Evolutionary conservation across 805 yeast genomes (phyloP).

Genomic region (Ogataea kodamae): DNA sequence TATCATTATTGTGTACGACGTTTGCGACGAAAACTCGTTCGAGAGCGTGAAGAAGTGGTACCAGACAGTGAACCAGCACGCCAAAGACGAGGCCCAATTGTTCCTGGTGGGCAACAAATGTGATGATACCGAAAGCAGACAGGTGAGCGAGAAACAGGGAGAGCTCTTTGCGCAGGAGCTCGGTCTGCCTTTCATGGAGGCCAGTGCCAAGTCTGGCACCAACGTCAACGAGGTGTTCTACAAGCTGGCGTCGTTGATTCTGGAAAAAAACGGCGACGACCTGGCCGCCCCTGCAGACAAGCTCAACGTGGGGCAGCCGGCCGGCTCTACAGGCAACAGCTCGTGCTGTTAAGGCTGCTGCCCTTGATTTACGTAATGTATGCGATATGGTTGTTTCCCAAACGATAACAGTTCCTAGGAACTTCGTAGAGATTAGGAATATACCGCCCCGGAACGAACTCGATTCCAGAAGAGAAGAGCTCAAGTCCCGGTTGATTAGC

Average conservation of each 20-base stretch:
- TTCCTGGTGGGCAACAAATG: constrained; percentile 94
- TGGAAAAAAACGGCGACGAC: constrained; percentile 63
- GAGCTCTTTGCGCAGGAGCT: constrained; percentile 81
- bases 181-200: constrained; percentile 89
- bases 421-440: constrained; percentile 99
- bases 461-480: constrained; percentile 32
- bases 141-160: constrained; percentile 87
- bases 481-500: constrained; percentile 50
- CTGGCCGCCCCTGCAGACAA: constrained; percentile 28
- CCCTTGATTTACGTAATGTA: constrained; percentile 56
- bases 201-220: constrained; percentile 90
- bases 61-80: constrained; percentile 93
- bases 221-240: constrained; percentile 91
- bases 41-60: constrained; percentile 93
- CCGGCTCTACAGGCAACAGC: constrained; percentile 22
- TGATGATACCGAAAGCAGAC: constrained; percentile 85
- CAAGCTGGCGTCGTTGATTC: constrained; percentile 81
- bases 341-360: constrained; percentile 16
- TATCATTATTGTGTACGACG: constrained; percentile 78
- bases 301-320: constrained; percentile 28
- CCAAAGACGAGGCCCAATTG: constrained; percentile 92
- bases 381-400: constrained; percentile 99
- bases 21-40: constrained; percentile 86
- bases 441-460: constrained; percentile 90
- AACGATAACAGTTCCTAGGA: constrained; percentile 86